phyloP scores from a whole-genome alignment of 2,329 filamentous ascomycete species.

The Apiospora aurea region DNA sequence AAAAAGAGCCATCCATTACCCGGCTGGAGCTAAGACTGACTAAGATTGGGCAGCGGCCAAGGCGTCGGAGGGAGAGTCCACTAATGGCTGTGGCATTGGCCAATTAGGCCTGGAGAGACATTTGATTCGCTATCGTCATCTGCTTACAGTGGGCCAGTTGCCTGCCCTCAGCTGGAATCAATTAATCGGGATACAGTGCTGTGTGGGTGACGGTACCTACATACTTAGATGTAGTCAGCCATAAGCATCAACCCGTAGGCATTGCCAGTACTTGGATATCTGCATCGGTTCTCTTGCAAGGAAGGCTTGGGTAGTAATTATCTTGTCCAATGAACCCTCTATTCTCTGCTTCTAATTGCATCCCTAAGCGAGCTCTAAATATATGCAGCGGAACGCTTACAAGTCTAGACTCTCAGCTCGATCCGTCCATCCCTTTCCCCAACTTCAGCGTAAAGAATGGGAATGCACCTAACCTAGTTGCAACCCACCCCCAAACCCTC shows the following conservation, averaged over 20 bases:
- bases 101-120: neutral
- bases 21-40: slow-evolving; percentile 17
- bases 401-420: neutral
- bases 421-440: slow-evolving; percentile 8
- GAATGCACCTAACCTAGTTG: neutral
- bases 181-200: neutral
- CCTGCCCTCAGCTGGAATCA: neutral
- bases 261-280: neutral
- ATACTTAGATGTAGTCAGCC: no score
- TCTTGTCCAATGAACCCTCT: neutral
- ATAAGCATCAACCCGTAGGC: neutral
- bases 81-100: neutral
- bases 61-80: neutral
- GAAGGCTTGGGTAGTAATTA: no score
- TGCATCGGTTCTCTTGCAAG: neutral
- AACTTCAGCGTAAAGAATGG: neutral
- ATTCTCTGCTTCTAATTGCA: neutral
- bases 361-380: neutral
- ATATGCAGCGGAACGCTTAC: neutral
- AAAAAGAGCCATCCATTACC: slow-evolving; percentile 22
- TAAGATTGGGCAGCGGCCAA: slow-evolving; percentile 30
- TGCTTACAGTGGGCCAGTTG: neutral
- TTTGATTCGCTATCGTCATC: slow-evolving; percentile 3
- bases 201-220: neutral
- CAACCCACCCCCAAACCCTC: neutral